Percentiles rank a stretch among this genome's conserved stretches.
Conservation (phyloP, 352 stramenopile genomes). For the Phytophthora lateralis region DNA sequence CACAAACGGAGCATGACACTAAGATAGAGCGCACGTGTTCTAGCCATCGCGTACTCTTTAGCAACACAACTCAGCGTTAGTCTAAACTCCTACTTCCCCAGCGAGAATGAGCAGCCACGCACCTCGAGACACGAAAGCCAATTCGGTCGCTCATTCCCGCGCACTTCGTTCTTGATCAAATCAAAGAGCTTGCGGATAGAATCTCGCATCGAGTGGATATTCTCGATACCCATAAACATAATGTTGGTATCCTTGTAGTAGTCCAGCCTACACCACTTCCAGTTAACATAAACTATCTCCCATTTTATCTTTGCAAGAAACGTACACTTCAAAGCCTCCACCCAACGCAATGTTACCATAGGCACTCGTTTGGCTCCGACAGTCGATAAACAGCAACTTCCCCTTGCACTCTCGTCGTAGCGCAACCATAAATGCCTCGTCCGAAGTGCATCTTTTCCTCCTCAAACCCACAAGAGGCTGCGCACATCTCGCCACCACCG, state of each 20-base stretch:
- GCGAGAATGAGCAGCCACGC: slow-evolving; percentile 5
- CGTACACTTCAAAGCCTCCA: slow-evolving; percentile 87
- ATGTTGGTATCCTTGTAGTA: slow-evolving; percentile 86
- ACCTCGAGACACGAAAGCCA: slow-evolving; percentile 84
- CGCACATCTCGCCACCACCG: slow-evolving; percentile 92
- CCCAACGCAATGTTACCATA: slow-evolving; percentile 85
- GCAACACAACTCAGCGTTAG: neutral
- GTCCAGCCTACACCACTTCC: slow-evolving; percentile 49
- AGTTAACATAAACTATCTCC: slow-evolving; percentile 10
- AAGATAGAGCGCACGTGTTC: slow-evolving; percentile 83
- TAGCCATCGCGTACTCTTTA: slow-evolving; percentile 75
- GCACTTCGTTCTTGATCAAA: slow-evolving; percentile 85
- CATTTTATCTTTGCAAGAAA: slow-evolving; percentile 17
- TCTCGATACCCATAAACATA: slow-evolving; percentile 91
- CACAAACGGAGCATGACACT: slow-evolving; percentile 92
- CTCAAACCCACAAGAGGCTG: slow-evolving; percentile 96
- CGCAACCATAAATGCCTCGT: slow-evolving; percentile 87
- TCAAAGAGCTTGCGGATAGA: slow-evolving; percentile 83
- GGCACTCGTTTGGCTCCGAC: slow-evolving; percentile 83
- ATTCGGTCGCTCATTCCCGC: slow-evolving; percentile 77
- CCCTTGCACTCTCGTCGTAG: slow-evolving; percentile 63
- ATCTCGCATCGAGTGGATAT: slow-evolving; percentile 94
- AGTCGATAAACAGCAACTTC: slow-evolving; percentile 82
- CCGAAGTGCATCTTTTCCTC: slow-evolving; percentile 89
- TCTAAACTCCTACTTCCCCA: neutral